Conservation (phyloP, 257 asterid species). For the Nicotiana obtusifolia region DNA sequence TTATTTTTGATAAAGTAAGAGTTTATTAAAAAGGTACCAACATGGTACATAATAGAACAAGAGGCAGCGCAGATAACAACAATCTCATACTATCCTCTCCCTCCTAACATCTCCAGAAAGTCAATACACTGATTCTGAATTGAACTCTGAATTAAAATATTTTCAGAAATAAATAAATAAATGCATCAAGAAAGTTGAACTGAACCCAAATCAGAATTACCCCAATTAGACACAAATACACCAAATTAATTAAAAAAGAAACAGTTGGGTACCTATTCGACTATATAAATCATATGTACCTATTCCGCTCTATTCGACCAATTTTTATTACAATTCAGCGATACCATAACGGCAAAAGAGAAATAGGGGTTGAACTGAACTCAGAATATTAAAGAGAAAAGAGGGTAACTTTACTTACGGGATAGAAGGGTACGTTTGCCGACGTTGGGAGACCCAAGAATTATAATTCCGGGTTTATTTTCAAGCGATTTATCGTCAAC, state of each 20-base stretch:
- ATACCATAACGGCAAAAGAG: neutral
- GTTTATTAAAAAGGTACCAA: no score
- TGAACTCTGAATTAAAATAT: no score
- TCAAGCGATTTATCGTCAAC: constrained; percentile 47
- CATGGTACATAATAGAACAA: no score
- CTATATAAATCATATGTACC: no score
- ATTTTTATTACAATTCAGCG: no score
- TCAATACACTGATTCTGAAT: no score
- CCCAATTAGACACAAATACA: neutral
- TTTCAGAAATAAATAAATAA: no score
- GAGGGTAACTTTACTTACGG: constrained; percentile 33
- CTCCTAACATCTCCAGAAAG: no score
- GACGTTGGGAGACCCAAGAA: constrained; percentile 74
- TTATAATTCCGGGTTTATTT: constrained; percentile 66
- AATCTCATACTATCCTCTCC: no score
- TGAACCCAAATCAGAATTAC: no score
- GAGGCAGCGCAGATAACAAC: no score
- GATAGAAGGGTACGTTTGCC: constrained; percentile 88
- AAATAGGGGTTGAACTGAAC: constrained; percentile 4
- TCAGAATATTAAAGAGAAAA: neutral
- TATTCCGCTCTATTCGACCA: neutral
- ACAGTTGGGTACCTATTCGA: neutral
- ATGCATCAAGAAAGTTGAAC: neutral
- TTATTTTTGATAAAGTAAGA: no score
- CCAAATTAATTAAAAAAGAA: neutral